These are phyloP conservation scores for Dichotomopilus funicola DNA, from an alignment of 2,329 filamentous ascomycete species.

Conservation along the genomic window DNA sequence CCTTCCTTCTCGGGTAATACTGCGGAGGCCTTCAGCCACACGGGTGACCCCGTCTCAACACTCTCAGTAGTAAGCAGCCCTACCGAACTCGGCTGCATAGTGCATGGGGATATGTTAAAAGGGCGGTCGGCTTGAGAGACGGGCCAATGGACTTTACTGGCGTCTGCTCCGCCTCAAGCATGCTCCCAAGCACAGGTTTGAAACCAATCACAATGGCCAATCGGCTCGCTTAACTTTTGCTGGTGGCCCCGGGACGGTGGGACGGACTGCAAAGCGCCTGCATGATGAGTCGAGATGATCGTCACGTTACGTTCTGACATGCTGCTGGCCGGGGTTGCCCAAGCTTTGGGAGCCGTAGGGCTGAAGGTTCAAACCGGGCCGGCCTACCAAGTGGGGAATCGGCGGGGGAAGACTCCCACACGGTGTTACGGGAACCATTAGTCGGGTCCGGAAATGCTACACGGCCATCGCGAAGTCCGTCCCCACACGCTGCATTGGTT, in stretches of 20 bases:
- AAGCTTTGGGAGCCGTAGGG: slow-evolving; percentile 11
- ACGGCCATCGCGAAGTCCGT: no score
- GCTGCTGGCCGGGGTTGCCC: neutral
- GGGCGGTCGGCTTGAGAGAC: neutral
- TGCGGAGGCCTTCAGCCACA: no score
- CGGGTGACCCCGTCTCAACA: no score
- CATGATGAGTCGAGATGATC: neutral
- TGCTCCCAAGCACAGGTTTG: neutral
- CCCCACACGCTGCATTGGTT: no score
- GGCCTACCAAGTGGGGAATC: neutral
- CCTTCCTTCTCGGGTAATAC: no score
- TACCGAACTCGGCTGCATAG: no score
- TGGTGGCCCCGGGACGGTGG: slow-evolving; percentile 10
- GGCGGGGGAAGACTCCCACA: neutral
- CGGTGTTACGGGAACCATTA: neutral
- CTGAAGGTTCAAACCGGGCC: slow-evolving; percentile 3
- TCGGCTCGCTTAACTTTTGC: neutral
- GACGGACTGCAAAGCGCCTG: slow-evolving; percentile 1
- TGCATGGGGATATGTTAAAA: no score
- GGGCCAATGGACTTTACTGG: slow-evolving; percentile 9
- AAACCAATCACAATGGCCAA: slow-evolving; percentile 7
- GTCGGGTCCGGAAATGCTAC: no score
- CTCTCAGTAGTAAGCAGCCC: no score
- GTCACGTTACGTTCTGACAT: slow-evolving; percentile 16
- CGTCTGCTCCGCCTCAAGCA: slow-evolving; percentile 11